phyloP scores from a whole-genome alignment of 148 eudicot genomes.

The Amaranthus cruentus region DNA sequence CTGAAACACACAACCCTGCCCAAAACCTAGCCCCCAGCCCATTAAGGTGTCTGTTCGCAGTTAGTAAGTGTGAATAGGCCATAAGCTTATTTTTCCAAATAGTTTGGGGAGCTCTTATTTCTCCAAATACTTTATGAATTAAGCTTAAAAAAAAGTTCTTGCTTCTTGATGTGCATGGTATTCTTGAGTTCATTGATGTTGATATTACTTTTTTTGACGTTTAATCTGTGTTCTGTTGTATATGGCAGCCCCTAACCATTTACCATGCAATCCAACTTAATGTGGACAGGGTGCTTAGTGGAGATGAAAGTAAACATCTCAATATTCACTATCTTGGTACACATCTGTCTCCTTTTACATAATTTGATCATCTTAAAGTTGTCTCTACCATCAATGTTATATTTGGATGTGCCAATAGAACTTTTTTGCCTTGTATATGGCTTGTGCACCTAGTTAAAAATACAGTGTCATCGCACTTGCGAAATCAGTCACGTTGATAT shows the following conservation, averaged over 20 bases:
- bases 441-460: too few species aligned
- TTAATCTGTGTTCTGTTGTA: constrained; percentile 6
- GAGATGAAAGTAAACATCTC: constrained; percentile 32
- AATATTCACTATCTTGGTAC: constrained; percentile 83
- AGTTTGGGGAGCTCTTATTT: too few species aligned
- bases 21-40: too few species aligned
- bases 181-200: neutral
- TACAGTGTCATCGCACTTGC: too few species aligned
- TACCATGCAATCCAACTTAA: constrained; percentile 64
- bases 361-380: neutral
- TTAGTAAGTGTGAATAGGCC: too few species aligned
- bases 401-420: neutral
- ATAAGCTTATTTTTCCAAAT: too few species aligned
- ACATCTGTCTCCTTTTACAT: neutral
- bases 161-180: too few species aligned
- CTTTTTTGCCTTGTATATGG: neutral
- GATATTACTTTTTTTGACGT: neutral
- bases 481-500: too few species aligned
- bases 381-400: neutral
- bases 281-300: constrained; percentile 29
- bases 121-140: too few species aligned
- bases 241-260: constrained; percentile 69
- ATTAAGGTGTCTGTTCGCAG: too few species aligned
- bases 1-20: too few species aligned
- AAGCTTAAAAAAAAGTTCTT: too few species aligned